Conservation (phyloP, 768 basidiomycete genomes). For the Terana coerulea region DNA sequence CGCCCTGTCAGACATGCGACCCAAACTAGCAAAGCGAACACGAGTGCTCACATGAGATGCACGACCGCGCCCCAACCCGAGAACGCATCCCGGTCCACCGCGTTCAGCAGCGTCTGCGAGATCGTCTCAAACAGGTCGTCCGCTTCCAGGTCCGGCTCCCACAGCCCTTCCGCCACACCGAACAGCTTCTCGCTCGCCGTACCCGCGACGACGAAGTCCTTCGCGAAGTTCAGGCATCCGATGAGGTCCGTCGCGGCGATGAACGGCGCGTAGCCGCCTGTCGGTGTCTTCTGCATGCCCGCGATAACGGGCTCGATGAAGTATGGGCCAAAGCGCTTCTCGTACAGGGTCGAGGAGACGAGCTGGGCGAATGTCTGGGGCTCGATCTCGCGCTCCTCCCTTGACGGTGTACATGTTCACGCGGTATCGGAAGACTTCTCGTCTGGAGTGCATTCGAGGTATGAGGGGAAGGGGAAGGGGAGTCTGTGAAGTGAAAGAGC, state of each 20-base stretch:
- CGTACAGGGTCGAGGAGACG: conserved; percentile 93
- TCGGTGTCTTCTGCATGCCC: conserved; percentile 71
- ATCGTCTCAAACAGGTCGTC: conserved; percentile 99
- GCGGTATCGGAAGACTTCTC: conserved; percentile 87
- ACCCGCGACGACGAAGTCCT: conserved; percentile 96
- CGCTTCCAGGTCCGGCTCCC: conserved; percentile 95
- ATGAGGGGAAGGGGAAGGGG: not conserved
- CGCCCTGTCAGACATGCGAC: not conserved
- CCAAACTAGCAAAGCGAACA: conserved; percentile 14
- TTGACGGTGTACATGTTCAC: conserved; percentile 99
- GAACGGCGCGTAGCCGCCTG: conserved; percentile 80
- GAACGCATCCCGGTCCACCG: conserved; percentile 93
- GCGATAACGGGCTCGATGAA: conserved; percentile 97
- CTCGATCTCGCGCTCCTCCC: conserved; percentile 94
- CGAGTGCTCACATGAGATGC: conserved; percentile 94
- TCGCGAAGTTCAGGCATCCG: conserved; percentile 89
- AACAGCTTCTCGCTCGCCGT: conserved; percentile 90
- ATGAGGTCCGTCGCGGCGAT: conserved; percentile 95
- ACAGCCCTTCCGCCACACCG: conserved; percentile 96
- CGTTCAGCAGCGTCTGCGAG: conserved; percentile 91
- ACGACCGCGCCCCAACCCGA: conserved; percentile 98
- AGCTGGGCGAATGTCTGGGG: conserved; percentile 96
- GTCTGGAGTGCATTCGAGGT: no score
- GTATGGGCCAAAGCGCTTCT: conserved; percentile 93
- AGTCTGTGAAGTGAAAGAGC: conserved; percentile 19